Evolutionary conservation across 257 asterid species (phyloP), one percentile per base, ranked within the genome.

Genomic region (Jaltomata sinuosa): DNA sequence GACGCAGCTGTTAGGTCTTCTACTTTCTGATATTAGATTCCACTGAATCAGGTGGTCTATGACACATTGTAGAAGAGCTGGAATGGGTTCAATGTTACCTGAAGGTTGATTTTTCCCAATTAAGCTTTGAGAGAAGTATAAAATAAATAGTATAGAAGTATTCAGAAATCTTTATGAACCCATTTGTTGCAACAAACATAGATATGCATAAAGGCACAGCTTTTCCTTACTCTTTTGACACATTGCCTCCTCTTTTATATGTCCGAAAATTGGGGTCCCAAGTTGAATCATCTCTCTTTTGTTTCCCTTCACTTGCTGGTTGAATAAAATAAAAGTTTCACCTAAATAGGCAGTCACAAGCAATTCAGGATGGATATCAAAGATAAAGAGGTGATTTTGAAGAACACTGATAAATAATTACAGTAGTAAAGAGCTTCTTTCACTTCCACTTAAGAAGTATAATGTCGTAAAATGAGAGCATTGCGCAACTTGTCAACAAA

Each of bases 251-350:
- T 93, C 94, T 86, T 91, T 89, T 67, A 94, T 85, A 65, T 90
- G 91, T 83, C 96, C 94, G 22, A 97, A 97, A 84, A 97, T 92
- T 81, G 99, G 98, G 85, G 92, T 92, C 22, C 99, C 99, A 53
- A 95, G 92, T 90, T 95, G 99, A 84, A 95, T 91, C 93, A 95
- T 68, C 94, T 97, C 99, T 89, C 99, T 93, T 92, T 94, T 97
- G 92, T 90, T 97, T 52, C 98, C 98, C 84, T 91, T 97, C 59
- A 91, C 79, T 86, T 94, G 98, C 90, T 95, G 97, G 86, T 97
- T 95, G 92, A 92, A 97, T 65, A 95, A 84, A 85, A 95, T 89
- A 91, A 94, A 97, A 38, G 98, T 97, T 85, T 97, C 98, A 80
- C 98, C 99, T 97, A 94, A 83, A 86, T 86, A 36, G 47, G 9